Evolutionary conservation across 352 stramenopile species (phyloP).

Genomic region (Halophytophthora batemanensis): DNA sequence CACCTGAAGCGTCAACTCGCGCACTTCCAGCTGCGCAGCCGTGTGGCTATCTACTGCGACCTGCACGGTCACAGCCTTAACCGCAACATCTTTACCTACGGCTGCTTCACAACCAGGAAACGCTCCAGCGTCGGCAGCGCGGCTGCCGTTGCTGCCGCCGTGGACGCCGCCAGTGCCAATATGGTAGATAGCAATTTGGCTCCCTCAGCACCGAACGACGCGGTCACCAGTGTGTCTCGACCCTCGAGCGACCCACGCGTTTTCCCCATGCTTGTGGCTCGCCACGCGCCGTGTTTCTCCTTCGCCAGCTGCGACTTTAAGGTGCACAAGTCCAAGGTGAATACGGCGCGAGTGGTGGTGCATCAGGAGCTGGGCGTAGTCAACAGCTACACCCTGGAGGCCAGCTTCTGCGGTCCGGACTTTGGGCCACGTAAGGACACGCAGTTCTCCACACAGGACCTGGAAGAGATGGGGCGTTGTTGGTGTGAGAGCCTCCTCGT

Average conservation of each 20-base stretch:
- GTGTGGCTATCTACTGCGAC: constrained; percentile 81
- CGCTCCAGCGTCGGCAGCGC: constrained; percentile 17
- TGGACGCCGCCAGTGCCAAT: neutral
- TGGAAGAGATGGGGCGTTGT: constrained; percentile 68
- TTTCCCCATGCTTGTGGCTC: constrained; percentile 78
- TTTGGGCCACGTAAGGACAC: constrained; percentile 66
- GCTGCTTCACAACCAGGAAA: constrained; percentile 59
- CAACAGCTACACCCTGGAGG: constrained; percentile 89
- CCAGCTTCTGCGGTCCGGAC: constrained; percentile 86
- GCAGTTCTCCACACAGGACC: constrained; percentile 71
- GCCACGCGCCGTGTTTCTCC: constrained; percentile 65
- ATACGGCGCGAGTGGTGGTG: constrained; percentile 89
- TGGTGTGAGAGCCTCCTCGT: constrained; percentile 78
- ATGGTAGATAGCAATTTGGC: neutral
- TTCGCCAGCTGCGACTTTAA: constrained; percentile 89
- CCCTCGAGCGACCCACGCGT: constrained; percentile 65
- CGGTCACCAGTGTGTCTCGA: neutral
- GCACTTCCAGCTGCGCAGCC: constrained; percentile 49
- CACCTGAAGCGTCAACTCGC: constrained; percentile 75
- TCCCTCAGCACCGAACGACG: neutral
- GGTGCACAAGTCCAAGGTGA: constrained; percentile 88
- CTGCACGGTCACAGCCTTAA: constrained; percentile 83
- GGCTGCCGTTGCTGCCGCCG: constrained; percentile 6
- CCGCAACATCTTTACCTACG: constrained; percentile 86
- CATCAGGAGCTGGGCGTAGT: constrained; percentile 81